Percentiles rank a stretch among this genome's conserved stretches.
Conservation (phyloP, 148 eudicot genomes). For the Mesembryanthemum crystallinum region DNA sequence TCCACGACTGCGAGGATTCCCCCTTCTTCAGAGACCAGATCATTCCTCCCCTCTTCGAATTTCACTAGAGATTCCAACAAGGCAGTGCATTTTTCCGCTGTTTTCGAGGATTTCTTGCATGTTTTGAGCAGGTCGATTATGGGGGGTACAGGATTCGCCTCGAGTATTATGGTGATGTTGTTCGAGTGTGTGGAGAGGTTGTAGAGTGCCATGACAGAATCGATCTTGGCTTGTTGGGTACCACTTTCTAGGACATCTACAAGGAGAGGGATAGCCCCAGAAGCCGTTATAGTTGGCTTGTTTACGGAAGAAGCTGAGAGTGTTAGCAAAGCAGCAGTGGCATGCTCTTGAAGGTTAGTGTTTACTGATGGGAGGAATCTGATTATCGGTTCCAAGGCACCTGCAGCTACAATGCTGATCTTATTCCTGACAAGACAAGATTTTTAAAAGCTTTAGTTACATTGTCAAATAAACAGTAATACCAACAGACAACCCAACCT, state of each 20-base stretch:
- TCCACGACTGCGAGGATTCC: conserved; percentile 91
- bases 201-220: conserved; percentile 81
- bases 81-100: conserved; percentile 82
- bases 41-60: conserved; percentile 61
- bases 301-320: conserved; percentile 80
- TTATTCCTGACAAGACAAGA: conserved; percentile 57
- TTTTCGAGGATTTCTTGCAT: conserved; percentile 71
- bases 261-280: conserved; percentile 83
- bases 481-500: background rate
- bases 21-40: conserved; percentile 65
- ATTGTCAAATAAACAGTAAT: conserved; percentile 1
- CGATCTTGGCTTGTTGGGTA: conserved; percentile 69
- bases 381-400: conserved; percentile 77
- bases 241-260: conserved; percentile 56
- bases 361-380: conserved; percentile 53
- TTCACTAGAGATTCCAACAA: conserved; percentile 64
- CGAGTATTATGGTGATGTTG: conserved; percentile 47
- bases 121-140: conserved; percentile 58
- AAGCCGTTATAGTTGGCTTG: conserved; percentile 66
- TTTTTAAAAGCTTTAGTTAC: conserved; percentile 10
- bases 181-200: conserved; percentile 77
- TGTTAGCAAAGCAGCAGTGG: conserved; percentile 79
- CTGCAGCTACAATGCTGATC: conserved; percentile 72
- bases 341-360: conserved; percentile 66
- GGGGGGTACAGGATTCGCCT: conserved; percentile 57